Evolutionary conservation across 2,329 filamentous ascomycete genomes (phyloP), one percentile per base, ranked within the genome.

Genomic region (Hymenoscyphus repandus): DNA sequence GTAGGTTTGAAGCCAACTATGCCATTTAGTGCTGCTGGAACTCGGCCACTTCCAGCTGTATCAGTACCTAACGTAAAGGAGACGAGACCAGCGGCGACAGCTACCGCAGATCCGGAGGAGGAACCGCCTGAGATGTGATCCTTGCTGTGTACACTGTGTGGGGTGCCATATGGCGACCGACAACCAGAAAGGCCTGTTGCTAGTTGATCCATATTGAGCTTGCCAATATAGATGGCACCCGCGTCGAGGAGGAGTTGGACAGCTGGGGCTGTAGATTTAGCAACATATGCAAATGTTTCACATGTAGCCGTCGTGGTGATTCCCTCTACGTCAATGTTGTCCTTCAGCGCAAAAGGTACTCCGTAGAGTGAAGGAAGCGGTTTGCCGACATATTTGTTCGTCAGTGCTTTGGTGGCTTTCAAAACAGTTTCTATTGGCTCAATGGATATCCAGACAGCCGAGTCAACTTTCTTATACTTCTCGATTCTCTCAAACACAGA

Each of bases 141-240:
- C 36, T 68, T 65, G 58, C 72, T 65, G 62, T 70, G 80, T 0
- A 79, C 69, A 49, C 77, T 80, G 18, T 75, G 70, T 1, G 79
- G 75, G 17, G 72, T 74, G 2, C 80, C 80, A 54, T 77, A 82
- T 0, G 79, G 77, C 1, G 77, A 80, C 22, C 79, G 73, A 42
- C 75, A 78, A 13, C 80, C 81, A 11, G 74, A 77, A 2, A 84
- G 69, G 0, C 81, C 81, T 0, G 80, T 83, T 2, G 80, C 80
- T 3, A 84, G 70, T 62, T 84, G 80, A 60, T 85, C 81, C 48
- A 84, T 71, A 58, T 77, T 78, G 11, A 71, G 71, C 60, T 83
- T 83, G 30, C 80, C 80, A 39, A 83, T 69, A 50, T 78, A 74
- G 2, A 83, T 61, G 1, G 72, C 80, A 6, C 79, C 79, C 12